Evolutionary conservation across 2,329 filamentous ascomycete genomes (phyloP).

Genomic region (Cercospora brassicicola): DNA sequence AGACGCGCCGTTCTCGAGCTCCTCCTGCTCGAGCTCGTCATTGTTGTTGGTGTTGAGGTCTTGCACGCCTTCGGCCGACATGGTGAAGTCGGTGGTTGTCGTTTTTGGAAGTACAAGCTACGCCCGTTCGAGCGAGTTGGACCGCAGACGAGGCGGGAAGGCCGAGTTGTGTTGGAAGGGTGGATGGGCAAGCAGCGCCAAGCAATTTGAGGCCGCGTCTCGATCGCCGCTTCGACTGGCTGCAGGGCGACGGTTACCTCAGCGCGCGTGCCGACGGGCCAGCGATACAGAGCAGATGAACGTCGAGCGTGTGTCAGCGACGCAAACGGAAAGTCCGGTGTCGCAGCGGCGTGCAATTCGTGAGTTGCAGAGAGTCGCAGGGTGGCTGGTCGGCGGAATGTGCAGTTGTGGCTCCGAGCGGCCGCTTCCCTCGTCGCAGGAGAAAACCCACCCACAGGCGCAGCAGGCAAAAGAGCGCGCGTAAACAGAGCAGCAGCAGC

Average conservation of each 20-base stretch:
- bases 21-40: conserved; percentile 48
- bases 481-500: not conserved
- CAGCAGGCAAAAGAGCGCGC: not conserved
- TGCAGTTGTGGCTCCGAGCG: not conserved
- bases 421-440: conserved; percentile 2
- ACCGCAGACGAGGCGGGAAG: not conserved
- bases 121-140: conserved; percentile 5
- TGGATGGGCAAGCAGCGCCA: not conserved
- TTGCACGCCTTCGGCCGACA: conserved; percentile 12
- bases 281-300: not conserved
- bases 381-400: conserved; percentile 7
- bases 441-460: not conserved
- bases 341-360: not conserved
- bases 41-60: conserved; percentile 17
- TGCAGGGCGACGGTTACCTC: not conserved
- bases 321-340: not conserved
- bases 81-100: conserved; percentile 8
- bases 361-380: not conserved
- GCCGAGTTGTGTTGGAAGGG: conserved; percentile 2
- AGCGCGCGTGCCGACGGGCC: not conserved
- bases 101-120: conserved; percentile 6
- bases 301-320: not conserved
- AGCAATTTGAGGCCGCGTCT: not conserved
- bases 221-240: not conserved
- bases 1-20: conserved; percentile 68